Evolutionary conservation across 1,284 basidiomycete species (phyloP).

Genomic region (Meira nashicola): DNA sequence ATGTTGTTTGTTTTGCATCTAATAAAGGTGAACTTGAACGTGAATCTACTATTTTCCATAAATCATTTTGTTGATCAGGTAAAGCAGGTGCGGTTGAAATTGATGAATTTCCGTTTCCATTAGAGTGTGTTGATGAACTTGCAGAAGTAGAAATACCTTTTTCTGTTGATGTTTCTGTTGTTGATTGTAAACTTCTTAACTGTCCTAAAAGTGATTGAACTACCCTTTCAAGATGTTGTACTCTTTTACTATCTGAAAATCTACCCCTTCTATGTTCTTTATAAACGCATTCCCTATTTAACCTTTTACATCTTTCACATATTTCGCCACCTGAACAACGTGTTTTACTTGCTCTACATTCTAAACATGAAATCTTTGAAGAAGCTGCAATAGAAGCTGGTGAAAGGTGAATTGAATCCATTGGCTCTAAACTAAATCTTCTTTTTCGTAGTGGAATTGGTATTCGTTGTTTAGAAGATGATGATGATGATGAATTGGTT

Average conservation of each 20-base stretch:
- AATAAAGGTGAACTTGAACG: no score
- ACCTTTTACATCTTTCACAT: neutral
- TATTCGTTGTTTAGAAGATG: neutral
- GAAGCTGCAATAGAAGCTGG: neutral
- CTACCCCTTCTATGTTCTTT: conserved; percentile 5
- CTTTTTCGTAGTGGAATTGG: neutral
- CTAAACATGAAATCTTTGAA: conserved; percentile 5
- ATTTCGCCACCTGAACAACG: neutral
- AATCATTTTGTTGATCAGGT: no score
- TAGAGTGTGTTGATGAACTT: neutral
- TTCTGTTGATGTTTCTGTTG: neutral
- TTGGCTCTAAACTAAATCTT: neutral
- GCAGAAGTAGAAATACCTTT: neutral
- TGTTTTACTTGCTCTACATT: conserved; percentile 3
- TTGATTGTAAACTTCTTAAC: neutral
- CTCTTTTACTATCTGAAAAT: conserved; percentile 1
- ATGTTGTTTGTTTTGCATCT: no score
- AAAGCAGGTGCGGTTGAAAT: no score
- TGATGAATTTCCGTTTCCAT: no score
- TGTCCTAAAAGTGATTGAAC: neutral
- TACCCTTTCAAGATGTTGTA: neutral
- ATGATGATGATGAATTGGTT: neutral
- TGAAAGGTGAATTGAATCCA: neutral
- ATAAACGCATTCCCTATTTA: neutral
- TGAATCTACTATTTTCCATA: no score